Evolutionary conservation across 2,329 filamentous ascomycete species (phyloP), one percentile per base, ranked within the genome.

Genomic region (Pseudogymnoascus pannorum): DNA sequence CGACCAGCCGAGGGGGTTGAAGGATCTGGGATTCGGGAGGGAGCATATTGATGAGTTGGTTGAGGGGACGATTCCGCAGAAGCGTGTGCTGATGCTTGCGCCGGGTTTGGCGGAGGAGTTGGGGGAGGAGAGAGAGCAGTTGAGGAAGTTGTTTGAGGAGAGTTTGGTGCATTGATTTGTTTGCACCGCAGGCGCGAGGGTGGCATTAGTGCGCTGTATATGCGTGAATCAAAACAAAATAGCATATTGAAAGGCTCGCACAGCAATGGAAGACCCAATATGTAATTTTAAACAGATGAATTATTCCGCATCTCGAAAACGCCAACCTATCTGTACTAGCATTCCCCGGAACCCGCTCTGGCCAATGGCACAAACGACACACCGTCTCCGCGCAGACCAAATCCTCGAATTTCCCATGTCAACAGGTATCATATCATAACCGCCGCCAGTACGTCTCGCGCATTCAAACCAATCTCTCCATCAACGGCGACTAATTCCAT

Each of bases 1-100:
- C 29, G 94, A 95, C 70, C 94, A 99, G 78, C 95, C 95, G 1
- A 81, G 85, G 40, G 95, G 95, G 0, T 75, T 99, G 66, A 91
- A 89, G 76, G 86, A 83, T 36, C 76, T 99, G 11, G 95, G 94
- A 0, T 99, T 97, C 71, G 81, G 81, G 60, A 76, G 75, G 14
- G 83, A 84, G 38, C 85, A 97, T 76, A 79, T 99, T 16, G 91
- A 95, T 65, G 84, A 79, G 8, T 77, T 99, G 65, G 92, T 99
- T 1, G 93, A 97, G 75, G 95, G 94, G 1, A 99, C 94, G 0
- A 87, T 99, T 64, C 94, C 94, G 4, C 94, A 99, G 77, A 85
- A 86, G 61, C 81, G 94, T 66, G 95, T 99, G 61, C 74, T 99
- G 70, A 94, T 92, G 87, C 76, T 99, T 64, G 94, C 94, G 29